These are phyloP conservation scores for Wallacemonas sp. DNA, from an alignment of 208 protist species.

Conservation along the genomic window DNA sequence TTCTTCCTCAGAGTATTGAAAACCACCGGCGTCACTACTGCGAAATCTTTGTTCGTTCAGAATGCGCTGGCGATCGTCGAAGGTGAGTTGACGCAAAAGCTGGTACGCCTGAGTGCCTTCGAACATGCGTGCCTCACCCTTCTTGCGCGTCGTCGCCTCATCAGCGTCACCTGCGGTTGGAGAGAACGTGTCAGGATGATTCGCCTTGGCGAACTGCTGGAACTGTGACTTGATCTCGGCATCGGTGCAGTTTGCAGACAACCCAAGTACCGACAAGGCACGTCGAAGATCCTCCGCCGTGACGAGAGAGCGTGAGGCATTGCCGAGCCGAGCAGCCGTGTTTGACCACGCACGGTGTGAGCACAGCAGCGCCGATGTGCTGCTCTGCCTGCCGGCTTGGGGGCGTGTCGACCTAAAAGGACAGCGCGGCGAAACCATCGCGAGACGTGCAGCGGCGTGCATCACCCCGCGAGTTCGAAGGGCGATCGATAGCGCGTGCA, in stretches of 20 bases:
- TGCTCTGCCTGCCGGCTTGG: too few species aligned
- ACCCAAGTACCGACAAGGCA: slow-evolving; percentile 40
- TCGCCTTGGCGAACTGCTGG: slow-evolving; percentile 43
- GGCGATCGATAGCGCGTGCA: too few species aligned
- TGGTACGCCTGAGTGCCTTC: slow-evolving; percentile 60
- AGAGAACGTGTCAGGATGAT: slow-evolving; percentile 54
- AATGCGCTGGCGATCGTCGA: slow-evolving; percentile 41
- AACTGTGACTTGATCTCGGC: slow-evolving; percentile 60
- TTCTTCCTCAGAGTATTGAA: slow-evolving; percentile 35
- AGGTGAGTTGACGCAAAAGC: slow-evolving; percentile 36
- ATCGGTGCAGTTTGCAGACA: slow-evolving; percentile 47
- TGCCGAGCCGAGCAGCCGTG: neutral
- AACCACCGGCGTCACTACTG: slow-evolving; percentile 2
- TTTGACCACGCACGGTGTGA: neutral
- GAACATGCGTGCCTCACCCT: slow-evolving; percentile 19
- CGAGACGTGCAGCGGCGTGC: too few species aligned
- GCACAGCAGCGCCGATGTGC: neutral
- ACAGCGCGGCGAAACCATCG: too few species aligned
- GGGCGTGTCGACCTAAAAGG: too few species aligned
- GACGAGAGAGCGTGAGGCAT: slow-evolving; percentile 15
- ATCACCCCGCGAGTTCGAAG: too few species aligned
- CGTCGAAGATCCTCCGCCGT: slow-evolving; percentile 36
- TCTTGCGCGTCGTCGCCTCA: slow-evolving; percentile 14
- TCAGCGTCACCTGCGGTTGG: slow-evolving; percentile 2
- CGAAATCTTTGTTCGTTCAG: slow-evolving; percentile 39